phyloP scores from a whole-genome alignment of 2,329 filamentous ascomycete genomes.

The Apiospora rasikravindrae region DNA sequence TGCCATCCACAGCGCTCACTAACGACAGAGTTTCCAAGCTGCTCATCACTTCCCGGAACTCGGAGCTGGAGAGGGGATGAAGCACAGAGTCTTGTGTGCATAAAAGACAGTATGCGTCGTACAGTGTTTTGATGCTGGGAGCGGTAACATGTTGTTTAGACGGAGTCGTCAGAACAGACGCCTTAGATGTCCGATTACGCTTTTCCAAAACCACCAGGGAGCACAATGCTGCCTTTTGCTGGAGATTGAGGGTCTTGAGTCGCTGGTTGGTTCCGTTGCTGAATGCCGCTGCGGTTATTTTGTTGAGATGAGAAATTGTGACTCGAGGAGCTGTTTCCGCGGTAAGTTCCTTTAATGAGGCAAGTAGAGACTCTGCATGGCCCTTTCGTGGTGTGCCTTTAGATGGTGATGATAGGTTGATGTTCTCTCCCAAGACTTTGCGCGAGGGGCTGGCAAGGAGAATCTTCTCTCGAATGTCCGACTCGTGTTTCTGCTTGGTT shows the following conservation, averaged over 20 bases:
- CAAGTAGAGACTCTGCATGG: constrained; percentile 53
- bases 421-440: constrained; percentile 79
- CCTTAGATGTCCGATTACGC: constrained; percentile 60
- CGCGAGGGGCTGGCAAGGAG: constrained; percentile 72
- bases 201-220: constrained; percentile 87
- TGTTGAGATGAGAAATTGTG: constrained; percentile 88
- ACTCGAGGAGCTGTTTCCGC: constrained; percentile 84
- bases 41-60: constrained; percentile 91
- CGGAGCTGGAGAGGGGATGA: constrained; percentile 85
- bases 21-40: constrained; percentile 89
- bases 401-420: constrained; percentile 69
- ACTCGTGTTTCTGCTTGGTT: constrained; percentile 74
- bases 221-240: constrained; percentile 95
- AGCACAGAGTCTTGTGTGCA: constrained; percentile 89
- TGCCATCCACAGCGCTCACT: constrained; percentile 72
- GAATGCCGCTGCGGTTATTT: constrained; percentile 87
- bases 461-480: constrained; percentile 60
- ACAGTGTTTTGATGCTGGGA: constrained; percentile 83
- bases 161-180: constrained; percentile 54
- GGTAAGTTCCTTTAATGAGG: constrained; percentile 68
- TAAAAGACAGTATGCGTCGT: constrained; percentile 79
- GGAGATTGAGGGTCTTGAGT: constrained; percentile 86
- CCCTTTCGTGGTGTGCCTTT: constrained; percentile 46
- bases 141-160: constrained; percentile 66
- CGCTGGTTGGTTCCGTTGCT: constrained; percentile 86